These are phyloP conservation scores for Ustilago loliicola DNA, from an alignment of 1,284 basidiomycete genomes.

Conservation along the genomic window DNA sequence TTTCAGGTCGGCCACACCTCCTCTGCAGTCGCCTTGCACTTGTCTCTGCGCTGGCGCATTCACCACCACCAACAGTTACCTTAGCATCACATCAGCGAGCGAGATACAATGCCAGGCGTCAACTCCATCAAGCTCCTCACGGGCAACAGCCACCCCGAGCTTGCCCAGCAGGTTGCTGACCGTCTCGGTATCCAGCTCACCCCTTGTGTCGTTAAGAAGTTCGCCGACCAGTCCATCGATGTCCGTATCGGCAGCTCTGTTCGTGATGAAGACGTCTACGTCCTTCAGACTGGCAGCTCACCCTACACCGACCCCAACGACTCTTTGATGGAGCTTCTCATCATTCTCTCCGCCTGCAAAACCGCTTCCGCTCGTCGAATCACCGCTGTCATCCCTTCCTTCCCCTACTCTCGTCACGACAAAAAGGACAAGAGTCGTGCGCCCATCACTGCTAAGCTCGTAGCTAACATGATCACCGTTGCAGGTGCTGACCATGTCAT, in stretches of 20 bases:
- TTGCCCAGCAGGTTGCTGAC: slow-evolving; percentile 92
- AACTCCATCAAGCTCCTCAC: slow-evolving; percentile 88
- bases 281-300: slow-evolving; percentile 68
- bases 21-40: not conserved
- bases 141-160: slow-evolving; percentile 97
- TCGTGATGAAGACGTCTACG: slow-evolving; percentile 80
- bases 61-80: not conserved
- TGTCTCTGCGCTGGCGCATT: not conserved
- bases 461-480: slow-evolving; percentile 95
- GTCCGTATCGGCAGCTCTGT: slow-evolving; percentile 82
- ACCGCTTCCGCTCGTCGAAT: slow-evolving; percentile 95
- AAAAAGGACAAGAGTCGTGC: slow-evolving; percentile 98
- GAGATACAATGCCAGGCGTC: slow-evolving; percentile 63
- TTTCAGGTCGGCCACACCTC: not conserved
- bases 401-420: slow-evolving; percentile 96
- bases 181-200: slow-evolving; percentile 91
- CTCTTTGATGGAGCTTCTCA: slow-evolving; percentile 77
- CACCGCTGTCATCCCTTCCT: slow-evolving; percentile 98
- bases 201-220: slow-evolving; percentile 91
- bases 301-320: slow-evolving; percentile 68
- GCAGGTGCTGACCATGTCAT: slow-evolving; percentile 99
- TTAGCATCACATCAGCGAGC: slow-evolving; percentile 2
- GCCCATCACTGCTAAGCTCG: slow-evolving; percentile 97
- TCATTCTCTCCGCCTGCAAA: slow-evolving; percentile 93
- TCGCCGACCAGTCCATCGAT: slow-evolving; percentile 87